These are phyloP conservation scores for Thozetella sp. DNA, from an alignment of 495 filamentous ascomycete species.

Conservation along the genomic window DNA sequence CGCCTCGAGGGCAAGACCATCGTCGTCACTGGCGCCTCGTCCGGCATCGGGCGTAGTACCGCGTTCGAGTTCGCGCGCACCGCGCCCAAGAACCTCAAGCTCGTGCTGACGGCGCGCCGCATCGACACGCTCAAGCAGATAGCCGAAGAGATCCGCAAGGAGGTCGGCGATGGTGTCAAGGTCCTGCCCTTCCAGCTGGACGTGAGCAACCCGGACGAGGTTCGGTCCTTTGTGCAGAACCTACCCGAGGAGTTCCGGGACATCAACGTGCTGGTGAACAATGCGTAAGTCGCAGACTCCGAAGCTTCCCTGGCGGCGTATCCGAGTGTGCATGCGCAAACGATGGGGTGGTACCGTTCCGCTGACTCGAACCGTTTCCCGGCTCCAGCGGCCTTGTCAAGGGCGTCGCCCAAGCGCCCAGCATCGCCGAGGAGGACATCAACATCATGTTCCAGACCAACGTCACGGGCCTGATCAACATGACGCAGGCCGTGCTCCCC, in stretches of 20 bases:
- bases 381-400: constrained; percentile 26
- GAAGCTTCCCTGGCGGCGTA: background rate
- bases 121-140: constrained; percentile 77
- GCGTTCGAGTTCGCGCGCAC: constrained; percentile 93
- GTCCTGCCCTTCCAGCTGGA: constrained; percentile 84
- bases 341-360: constrained; percentile 2
- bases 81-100: constrained; percentile 72
- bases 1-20: constrained; percentile 95
- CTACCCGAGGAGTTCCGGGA: constrained; percentile 84
- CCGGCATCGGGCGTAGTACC: constrained; percentile 85
- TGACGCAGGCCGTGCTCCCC: constrained; percentile 90
- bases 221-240: constrained; percentile 70
- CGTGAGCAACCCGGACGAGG: constrained; percentile 77
- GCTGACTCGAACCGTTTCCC: background rate
- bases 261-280: constrained; percentile 93
- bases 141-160: constrained; percentile 74
- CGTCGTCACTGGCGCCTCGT: constrained; percentile 89
- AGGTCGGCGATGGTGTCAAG: constrained; percentile 80
- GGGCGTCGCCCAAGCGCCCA: constrained; percentile 76
- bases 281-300: constrained; percentile 71
- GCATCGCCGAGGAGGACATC: constrained; percentile 83
- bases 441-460: constrained; percentile 90
- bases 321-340: background rate
- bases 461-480: constrained; percentile 91
- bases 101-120: constrained; percentile 86